phyloP scores from a whole-genome alignment of 2,329 filamentous ascomycete genomes.

The Penicillium sp. region DNA sequence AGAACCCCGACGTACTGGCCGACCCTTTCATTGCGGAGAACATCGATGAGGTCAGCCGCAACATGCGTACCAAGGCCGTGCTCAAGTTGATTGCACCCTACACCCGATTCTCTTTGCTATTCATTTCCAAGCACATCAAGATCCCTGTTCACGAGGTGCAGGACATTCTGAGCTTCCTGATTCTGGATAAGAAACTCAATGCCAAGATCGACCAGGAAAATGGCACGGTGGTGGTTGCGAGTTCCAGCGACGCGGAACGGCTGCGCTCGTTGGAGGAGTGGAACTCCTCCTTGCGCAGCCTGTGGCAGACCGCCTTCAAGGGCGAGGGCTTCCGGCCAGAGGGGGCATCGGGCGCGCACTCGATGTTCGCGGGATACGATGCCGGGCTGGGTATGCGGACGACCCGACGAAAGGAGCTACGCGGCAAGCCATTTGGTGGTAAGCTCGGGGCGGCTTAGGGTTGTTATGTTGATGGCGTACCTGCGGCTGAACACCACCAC shows the following conservation, averaged over 20 bases:
- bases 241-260: constrained; percentile 63
- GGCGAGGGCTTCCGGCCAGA: constrained; percentile 60
- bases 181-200: constrained; percentile 79
- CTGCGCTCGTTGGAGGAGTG: constrained; percentile 68
- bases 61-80: constrained; percentile 94
- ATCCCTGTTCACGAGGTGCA: constrained; percentile 82
- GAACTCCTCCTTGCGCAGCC: constrained; percentile 60
- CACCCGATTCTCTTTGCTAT: constrained; percentile 79
- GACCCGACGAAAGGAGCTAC: constrained; percentile 23
- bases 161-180: constrained; percentile 92
- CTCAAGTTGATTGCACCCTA: constrained; percentile 92
- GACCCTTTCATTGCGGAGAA: constrained; percentile 98
- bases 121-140: constrained; percentile 82
- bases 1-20: constrained; percentile 80
- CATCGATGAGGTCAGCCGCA: constrained; percentile 96
- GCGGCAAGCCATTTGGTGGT: constrained; percentile 18
- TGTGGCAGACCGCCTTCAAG: constrained; percentile 69
- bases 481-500: neutral
- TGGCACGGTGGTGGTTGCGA: constrained; percentile 76
- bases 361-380: constrained; percentile 32
- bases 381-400: constrained; percentile 25
- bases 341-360: constrained; percentile 26
- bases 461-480: neutral
- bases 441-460: constrained; percentile 1
- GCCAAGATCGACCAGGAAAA: constrained; percentile 86